Evolutionary conservation across 164 flowering plant genomes (phyloP), one percentile per base, ranked within the genome.

Genomic region (Stephania japonica): DNA sequence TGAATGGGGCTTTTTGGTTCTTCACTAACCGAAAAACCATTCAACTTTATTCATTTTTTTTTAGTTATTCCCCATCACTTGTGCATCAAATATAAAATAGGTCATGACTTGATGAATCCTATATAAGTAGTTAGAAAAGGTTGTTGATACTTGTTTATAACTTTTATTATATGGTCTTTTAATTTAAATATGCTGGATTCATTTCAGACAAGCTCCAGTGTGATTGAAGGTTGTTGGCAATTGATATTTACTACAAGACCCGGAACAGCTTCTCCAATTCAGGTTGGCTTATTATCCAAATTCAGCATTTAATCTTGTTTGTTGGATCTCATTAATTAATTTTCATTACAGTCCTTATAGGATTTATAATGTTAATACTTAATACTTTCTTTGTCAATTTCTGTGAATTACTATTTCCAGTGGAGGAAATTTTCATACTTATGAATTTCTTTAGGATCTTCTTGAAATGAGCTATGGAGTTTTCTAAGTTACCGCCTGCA

Each of bases 181-280:
- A 38, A n/a, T 12, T 14, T 11, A 38, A 26, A 8, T 27, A 13
- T 75, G 72, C 16, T 64, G 14, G 44, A 50, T 74, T 7, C 18
- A 32, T 18, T 76, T 79, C 91, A 94, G 99, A 94, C 97, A 41
- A 79, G 82, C 74, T 92, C 97, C n/a, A 80, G 81, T 74, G 75
- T 92, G 72, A 89, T 94, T 65, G 99, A 94, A 83, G 99, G 99
- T 65, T 78, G 90, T 23, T 94, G 99, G 99, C 94, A 86, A 67
- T 78, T 92, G 61, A 87, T 91, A 83, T 94, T 94, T 73, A 94
- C 99, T 0, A 94, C 97, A 70, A 91, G 99, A 78, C 97, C 99
- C 10, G 94, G 95, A 77, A 88, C 95, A 65, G 97, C 99, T 66
- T 94, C 99, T 71, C 94, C 94, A 32, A 94, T 92, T 76, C 97